Evolutionary conservation across 2,329 filamentous ascomycete genomes (phyloP).

Genomic region (Calonectria crousiana): DNA sequence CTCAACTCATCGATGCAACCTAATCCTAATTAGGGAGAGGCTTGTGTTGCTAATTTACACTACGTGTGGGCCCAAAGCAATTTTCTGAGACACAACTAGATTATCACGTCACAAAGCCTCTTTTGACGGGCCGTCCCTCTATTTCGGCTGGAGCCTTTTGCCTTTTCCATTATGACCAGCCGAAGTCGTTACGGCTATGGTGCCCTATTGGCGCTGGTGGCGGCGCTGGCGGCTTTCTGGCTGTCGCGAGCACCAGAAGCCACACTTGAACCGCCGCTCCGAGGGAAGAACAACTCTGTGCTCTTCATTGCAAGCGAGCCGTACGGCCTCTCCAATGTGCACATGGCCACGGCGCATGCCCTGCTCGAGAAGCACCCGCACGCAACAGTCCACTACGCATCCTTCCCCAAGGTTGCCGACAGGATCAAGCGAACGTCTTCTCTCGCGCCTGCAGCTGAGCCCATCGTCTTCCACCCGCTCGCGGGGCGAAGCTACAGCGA

Average conservation of each 20-base stretch:
- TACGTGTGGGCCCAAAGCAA: background rate
- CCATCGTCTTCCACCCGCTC: slow-evolving; percentile 44
- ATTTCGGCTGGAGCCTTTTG: background rate
- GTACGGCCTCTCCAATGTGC: slow-evolving; percentile 52
- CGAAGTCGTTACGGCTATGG: background rate
- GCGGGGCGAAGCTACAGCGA: slow-evolving; percentile 28
- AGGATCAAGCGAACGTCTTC: slow-evolving; percentile 33
- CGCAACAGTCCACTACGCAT: slow-evolving; percentile 51
- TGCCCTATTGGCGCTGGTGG: background rate
- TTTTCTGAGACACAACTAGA: background rate
- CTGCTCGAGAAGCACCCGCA: slow-evolving; percentile 47
- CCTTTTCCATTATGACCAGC: background rate
- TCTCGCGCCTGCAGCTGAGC: slow-evolving; percentile 27
- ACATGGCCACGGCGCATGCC: slow-evolving; percentile 49
- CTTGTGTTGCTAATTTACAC: no score
- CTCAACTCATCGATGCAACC: no score
- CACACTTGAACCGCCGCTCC: background rate
- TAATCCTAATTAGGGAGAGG: no score
- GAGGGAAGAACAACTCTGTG: slow-evolving; percentile 44
- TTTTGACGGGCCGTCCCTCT: background rate
- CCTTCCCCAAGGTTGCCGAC: slow-evolving; percentile 38
- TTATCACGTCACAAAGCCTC: background rate
- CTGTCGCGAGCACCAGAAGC: background rate
- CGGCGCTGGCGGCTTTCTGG: background rate
- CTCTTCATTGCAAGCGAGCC: slow-evolving; percentile 49